Evolutionary conservation across 2,329 filamentous ascomycete genomes (phyloP).

Genomic region (Lomentospora prolificans): DNA sequence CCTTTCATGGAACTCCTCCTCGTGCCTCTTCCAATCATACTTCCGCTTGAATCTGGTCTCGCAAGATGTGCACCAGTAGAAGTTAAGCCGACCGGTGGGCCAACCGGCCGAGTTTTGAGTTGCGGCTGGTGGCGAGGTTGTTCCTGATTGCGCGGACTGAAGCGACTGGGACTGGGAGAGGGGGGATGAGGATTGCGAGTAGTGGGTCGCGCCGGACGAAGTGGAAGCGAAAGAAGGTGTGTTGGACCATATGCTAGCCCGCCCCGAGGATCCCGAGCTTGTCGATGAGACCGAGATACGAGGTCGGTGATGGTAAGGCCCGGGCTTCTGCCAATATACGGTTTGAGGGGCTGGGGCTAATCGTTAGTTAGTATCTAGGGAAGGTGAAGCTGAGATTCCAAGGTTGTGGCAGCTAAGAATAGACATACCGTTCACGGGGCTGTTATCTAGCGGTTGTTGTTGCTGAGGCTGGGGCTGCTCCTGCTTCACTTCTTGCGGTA

Average conservation of each 20-base stretch:
- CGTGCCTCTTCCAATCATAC: constrained; percentile 60
- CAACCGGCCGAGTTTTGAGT: constrained; percentile 6
- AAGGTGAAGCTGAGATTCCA: not conserved
- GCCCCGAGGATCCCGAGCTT: constrained; percentile 39
- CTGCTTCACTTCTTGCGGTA: constrained; percentile 6
- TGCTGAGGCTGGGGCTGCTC: constrained; percentile 8
- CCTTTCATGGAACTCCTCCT: constrained; percentile 60
- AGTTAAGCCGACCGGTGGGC: constrained; percentile 25
- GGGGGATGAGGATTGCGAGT: constrained; percentile 24
- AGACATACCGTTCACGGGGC: not conserved
- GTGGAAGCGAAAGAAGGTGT: constrained; percentile 18
- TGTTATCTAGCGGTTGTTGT: not conserved
- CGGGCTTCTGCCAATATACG: constrained; percentile 4
- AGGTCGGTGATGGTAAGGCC: constrained; percentile 20
- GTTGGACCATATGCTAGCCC: constrained; percentile 35
- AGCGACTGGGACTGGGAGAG: constrained; percentile 27
- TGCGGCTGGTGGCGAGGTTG: constrained; percentile 9
- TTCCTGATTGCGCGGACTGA: constrained; percentile 19
- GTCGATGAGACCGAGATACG: constrained; percentile 39
- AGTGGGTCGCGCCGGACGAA: constrained; percentile 19
- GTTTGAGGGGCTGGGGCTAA: not conserved
- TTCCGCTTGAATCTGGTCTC: constrained; percentile 59
- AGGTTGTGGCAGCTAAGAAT: not conserved
- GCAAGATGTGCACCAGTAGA: constrained; percentile 48
- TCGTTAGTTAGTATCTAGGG: not conserved